These are phyloP conservation scores for Telopea speciosissima DNA, from an alignment of 177 flowering plant genomes.

Conservation along the genomic window DNA sequence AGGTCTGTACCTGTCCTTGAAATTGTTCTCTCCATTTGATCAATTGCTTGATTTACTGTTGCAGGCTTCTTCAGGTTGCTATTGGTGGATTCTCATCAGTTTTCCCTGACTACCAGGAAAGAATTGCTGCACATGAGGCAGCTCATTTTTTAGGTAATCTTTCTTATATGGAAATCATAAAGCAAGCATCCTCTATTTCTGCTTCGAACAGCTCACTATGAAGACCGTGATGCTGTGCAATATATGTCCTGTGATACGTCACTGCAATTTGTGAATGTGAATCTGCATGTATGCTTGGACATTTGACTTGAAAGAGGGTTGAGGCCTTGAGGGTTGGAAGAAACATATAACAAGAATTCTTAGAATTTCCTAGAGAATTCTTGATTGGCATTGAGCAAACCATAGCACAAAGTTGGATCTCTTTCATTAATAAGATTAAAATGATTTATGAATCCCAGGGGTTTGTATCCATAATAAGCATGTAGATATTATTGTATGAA, in stretches of 20 bases:
- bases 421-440: no score
- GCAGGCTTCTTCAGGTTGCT: slow-evolving; percentile 94
- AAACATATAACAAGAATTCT: background rate
- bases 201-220: background rate
- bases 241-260: background rate
- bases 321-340: background rate
- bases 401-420: no score
- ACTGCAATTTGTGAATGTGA: background rate
- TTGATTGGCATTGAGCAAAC: no score
- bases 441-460: no score
- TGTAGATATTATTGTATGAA: no score
- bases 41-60: slow-evolving; percentile 8
- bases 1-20: no score
- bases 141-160: slow-evolving; percentile 82
- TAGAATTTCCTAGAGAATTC: no score
- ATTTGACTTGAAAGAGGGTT: background rate
- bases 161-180: background rate
- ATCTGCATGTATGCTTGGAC: background rate
- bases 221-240: background rate
- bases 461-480: no score
- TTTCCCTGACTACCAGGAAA: slow-evolving; percentile 88
- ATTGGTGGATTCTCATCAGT: slow-evolving; percentile 75
- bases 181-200: background rate
- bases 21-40: background rate
- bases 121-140: slow-evolving; percentile 91